Percentiles rank a stretch among this genome's conserved stretches.
These are phyloP conservation scores for Cyberlindnera mrakii DNA, from an alignment of 805 yeast species.

Conservation along the genomic window DNA sequence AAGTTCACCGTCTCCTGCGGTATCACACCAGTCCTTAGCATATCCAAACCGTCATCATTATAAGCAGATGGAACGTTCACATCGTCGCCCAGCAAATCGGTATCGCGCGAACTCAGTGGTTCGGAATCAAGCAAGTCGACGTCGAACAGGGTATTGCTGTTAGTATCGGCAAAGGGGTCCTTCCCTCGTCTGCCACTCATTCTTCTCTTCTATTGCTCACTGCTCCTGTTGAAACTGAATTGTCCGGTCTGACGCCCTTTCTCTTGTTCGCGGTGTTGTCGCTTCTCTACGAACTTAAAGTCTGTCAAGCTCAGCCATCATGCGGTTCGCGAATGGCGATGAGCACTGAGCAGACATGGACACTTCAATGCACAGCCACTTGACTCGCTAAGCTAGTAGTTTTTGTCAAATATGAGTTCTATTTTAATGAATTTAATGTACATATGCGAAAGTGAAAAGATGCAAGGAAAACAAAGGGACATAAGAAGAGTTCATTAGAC, in stretches of 20 bases:
- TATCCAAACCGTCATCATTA: constrained; percentile 8
- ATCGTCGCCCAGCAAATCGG: constrained; percentile 16
- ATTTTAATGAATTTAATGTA: no score
- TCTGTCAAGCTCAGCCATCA: not conserved
- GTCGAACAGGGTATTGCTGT: constrained; percentile 31
- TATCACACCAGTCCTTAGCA: constrained; percentile 22
- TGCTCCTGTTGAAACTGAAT: no score
- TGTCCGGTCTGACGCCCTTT: no score
- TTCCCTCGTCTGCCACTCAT: no score
- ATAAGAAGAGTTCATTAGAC: not conserved
- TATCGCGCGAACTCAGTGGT: constrained; percentile 4
- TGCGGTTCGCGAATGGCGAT: not conserved
- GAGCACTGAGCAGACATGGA: not conserved
- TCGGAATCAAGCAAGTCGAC: constrained; percentile 27
- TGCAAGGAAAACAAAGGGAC: no score
- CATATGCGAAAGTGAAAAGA: no score
- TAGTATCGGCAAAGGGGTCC: not conserved
- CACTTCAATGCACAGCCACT: no score
- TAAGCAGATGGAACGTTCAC: constrained; percentile 11
- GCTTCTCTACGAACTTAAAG: no score
- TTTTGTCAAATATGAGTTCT: no score
- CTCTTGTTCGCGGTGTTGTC: no score
- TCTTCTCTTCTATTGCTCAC: no score
- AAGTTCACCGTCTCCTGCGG: constrained; percentile 30
- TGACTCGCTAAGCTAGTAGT: no score